Base-by-base conservation (phyloP, 2,329 filamentous ascomycete genomes). In the Penicillium sp. region DNA sequence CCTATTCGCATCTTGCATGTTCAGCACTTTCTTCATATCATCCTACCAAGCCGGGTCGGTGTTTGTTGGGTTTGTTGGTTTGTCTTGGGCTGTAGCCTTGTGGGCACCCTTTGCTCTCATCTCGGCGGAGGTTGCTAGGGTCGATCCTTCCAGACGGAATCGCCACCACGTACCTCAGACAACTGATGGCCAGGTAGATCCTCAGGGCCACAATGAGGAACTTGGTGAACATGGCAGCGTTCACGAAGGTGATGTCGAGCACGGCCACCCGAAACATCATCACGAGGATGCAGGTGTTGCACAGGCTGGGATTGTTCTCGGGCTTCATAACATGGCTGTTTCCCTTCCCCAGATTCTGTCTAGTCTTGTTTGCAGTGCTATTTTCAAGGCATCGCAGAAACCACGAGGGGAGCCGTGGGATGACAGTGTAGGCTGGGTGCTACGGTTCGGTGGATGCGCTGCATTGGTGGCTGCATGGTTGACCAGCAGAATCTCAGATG, bases 61-160 rank as follows among this genome's bases (percentile, higher is more conserved):
- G 1, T 81, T 96, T 32, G 87, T 96, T 52, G 90, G 86, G 1
- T 76, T 94, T 23, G 86, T 96, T 44, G 93, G 93, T 32, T 85
- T 97, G 55, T 91, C 90, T 1, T 97, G 93, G 93, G 91, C 92
- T 19, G 78, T 97, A 66, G 91, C 91, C 2, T 84, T 95, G 26
- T 97, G 93, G 93, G 93, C 92, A 0, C 93, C 93, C 0, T 97
- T 93, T 77, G 92, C 93, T 36, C 89, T 97, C 64, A 97, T 97
- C 69, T 91, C 90, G 42, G 90, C 90, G 5, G 93, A 97, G 72
- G 92, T 97, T 58, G 89, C 88, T 57, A 89, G 87, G 56, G 86
- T 91, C 6, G 90, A 96, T 68, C 85, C 87, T 26, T 81, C 86
- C 44, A 78, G 81, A 47, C 80, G 84, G 19, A 76, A 79, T 11